A percentile compares a stretch with the other conserved stretches of the same genome.
Evolutionary conservation across 2,329 filamentous ascomycete genomes (phyloP).

Genomic region (Diplodia sapinea): DNA sequence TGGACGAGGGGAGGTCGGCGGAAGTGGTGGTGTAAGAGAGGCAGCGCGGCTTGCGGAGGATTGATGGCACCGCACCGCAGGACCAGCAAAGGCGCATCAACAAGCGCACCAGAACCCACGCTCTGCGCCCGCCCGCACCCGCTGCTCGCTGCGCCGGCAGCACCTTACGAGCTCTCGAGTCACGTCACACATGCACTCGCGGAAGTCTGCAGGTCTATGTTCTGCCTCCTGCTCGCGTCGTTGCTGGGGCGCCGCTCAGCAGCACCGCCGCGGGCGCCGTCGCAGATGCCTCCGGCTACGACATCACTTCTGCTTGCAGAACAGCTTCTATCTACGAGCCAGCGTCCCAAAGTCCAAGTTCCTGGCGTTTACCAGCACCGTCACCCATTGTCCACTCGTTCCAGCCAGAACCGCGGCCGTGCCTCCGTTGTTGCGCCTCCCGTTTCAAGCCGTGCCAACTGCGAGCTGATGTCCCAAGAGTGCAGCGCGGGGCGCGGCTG

Average conservation of each 20-base stretch:
- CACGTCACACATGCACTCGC: constrained; percentile 13
- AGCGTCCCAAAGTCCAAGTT: background rate
- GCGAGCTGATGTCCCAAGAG: constrained; percentile 2
- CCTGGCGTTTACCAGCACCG: background rate
- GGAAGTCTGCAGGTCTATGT: background rate
- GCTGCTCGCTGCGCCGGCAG: background rate
- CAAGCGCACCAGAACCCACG: constrained; percentile 12
- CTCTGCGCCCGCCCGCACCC: constrained; percentile 18
- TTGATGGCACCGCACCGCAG: constrained; percentile 29
- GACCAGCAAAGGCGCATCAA: constrained; percentile 28
- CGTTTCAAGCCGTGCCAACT: constrained; percentile 10
- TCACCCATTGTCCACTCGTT: constrained; percentile 6
- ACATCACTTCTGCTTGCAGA: constrained; percentile 13
- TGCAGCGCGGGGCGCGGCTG: constrained; percentile 17
- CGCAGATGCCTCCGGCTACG: constrained; percentile 11
- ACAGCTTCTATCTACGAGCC: constrained; percentile 18
- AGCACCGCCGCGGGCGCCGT: constrained; percentile 19
- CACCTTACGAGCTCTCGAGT: background rate
- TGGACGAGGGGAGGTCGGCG: constrained; percentile 28
- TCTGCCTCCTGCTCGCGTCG: constrained; percentile 6
- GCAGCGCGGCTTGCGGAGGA: constrained; percentile 30
- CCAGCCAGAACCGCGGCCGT: constrained; percentile 3
- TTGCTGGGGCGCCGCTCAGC: constrained; percentile 11
- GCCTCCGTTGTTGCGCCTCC: constrained; percentile 13
- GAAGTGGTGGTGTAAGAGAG: constrained; percentile 28